Percentiles rank a stretch among this genome's conserved stretches.
These are phyloP conservation scores for Botrytis byssoidea DNA, from an alignment of 2,329 filamentous ascomycete genomes.

Conservation along the genomic window DNA sequence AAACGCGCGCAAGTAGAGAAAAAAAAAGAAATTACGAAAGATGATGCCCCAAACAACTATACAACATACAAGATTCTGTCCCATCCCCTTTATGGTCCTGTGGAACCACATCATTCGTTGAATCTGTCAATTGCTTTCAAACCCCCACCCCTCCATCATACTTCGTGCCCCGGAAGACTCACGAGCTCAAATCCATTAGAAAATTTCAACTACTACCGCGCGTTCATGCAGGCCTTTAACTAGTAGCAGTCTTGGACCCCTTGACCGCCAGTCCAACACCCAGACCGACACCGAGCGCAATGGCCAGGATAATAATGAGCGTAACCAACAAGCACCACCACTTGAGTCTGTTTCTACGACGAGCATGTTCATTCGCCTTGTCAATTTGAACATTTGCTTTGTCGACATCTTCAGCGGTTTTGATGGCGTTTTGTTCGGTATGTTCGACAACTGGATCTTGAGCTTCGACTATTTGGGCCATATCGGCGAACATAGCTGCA, in stretches of 20 bases:
- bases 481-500: conserved; percentile 67
- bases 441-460: conserved; percentile 64
- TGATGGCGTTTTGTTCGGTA: conserved; percentile 63
- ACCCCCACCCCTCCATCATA: background rate
- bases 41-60: conserved; percentile 13
- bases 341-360: conserved; percentile 70
- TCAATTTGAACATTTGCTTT: conserved; percentile 68
- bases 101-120: conserved; percentile 4
- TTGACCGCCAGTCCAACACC: conserved; percentile 34
- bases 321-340: conserved; percentile 72
- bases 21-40: conserved; percentile 3
- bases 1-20: background rate
- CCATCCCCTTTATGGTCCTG: background rate
- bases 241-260: conserved; percentile 24
- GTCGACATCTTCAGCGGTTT: conserved; percentile 65
- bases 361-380: conserved; percentile 65
- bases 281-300: conserved; percentile 53
- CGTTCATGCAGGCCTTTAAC: background rate
- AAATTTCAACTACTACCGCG: background rate
- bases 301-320: conserved; percentile 56
- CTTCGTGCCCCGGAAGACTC: background rate
- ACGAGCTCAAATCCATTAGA: background rate
- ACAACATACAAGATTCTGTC: conserved; percentile 17
- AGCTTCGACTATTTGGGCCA: conserved; percentile 70
- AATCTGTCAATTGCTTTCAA: conserved; percentile 12